Conservation (phyloP, 805 yeast genomes). For the Helenozyma rhizophorensis region DNA sequence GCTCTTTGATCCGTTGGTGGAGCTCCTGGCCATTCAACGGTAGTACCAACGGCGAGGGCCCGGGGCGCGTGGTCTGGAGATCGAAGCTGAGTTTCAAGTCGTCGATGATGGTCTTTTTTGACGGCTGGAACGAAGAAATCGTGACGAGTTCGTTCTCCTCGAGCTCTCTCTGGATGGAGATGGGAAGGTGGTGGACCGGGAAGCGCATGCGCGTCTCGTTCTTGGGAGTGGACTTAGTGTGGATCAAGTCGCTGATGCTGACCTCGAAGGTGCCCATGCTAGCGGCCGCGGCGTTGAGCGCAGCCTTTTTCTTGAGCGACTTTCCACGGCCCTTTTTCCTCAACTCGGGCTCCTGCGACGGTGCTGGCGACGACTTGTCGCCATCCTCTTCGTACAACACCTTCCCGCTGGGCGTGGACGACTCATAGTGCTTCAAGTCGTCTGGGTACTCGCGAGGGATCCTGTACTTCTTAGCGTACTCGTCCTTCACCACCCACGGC, state of each 20-base stretch:
- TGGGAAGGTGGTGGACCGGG: constrained; percentile 15
- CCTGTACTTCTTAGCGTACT: constrained; percentile 65
- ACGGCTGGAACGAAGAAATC: constrained; percentile 13
- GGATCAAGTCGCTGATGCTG: too few relatives aligned
- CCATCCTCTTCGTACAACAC: constrained; percentile 14
- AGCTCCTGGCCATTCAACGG: constrained; percentile 13
- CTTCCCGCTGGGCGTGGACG: constrained; percentile 15
- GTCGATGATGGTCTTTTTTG: constrained; percentile 15
- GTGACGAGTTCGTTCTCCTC: constrained; percentile 9
- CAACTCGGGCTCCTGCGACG: constrained; percentile 5
- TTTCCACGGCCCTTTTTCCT: constrained; percentile 10
- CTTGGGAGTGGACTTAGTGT: constrained; percentile 5
- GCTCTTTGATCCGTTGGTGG: constrained; percentile 5
- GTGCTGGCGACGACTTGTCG: constrained; percentile 7
- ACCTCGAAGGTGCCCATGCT: not conserved
- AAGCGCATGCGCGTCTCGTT: constrained; percentile 12
- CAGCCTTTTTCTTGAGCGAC: constrained; percentile 11
- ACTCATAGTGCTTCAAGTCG: constrained; percentile 40
- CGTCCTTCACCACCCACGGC: constrained; percentile 89
- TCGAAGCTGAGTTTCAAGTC: constrained; percentile 15
- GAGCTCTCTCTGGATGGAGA: constrained; percentile 11
- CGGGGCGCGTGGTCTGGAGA: constrained; percentile 13
- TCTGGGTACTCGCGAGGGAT: constrained; percentile 60
- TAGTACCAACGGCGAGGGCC: constrained; percentile 7
- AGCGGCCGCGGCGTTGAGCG: constrained; percentile 7